phyloP scores from a whole-genome alignment of 2,329 filamentous ascomycete species.

The Boeremia exigua region DNA sequence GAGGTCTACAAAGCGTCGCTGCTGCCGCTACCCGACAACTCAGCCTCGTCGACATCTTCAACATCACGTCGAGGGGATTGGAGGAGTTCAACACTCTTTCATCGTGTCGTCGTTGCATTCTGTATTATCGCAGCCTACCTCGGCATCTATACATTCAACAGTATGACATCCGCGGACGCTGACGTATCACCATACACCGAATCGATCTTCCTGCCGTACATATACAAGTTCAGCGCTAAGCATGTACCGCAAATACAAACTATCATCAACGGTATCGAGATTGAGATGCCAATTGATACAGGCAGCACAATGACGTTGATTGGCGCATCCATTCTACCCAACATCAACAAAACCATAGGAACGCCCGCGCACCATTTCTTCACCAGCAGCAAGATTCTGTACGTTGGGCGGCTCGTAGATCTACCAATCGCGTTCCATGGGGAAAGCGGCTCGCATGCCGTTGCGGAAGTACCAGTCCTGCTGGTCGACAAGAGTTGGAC shows the following conservation, averaged over 20 bases:
- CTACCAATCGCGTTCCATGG: conserved; percentile 38
- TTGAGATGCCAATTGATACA: conserved; percentile 45
- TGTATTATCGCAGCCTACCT: conserved; percentile 11
- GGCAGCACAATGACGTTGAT: conserved; percentile 45
- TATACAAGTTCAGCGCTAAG: conserved; percentile 34
- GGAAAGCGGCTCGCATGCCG: conserved; percentile 24
- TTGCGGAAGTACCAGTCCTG: conserved; percentile 36
- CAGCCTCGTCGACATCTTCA: conserved; percentile 20
- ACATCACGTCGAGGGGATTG: conserved; percentile 12
- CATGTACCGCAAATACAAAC: conserved; percentile 35
- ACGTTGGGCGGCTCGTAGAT: conserved; percentile 40
- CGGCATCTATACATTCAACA: conserved; percentile 8
- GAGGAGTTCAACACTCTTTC: conserved; percentile 32
- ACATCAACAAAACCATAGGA: conserved; percentile 29
- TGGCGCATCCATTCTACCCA: conserved; percentile 41
- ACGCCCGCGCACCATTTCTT: conserved; percentile 42
- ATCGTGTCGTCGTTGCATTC: conserved; percentile 13
- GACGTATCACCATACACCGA: conserved; percentile 24
- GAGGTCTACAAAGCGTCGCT: conserved; percentile 21
- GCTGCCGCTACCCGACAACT: conserved; percentile 6
- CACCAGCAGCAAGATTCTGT: conserved; percentile 44
- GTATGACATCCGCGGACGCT: conserved; percentile 18
- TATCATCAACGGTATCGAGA: conserved; percentile 34
- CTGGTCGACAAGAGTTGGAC: conserved; percentile 43
- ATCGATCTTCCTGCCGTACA: conserved; percentile 44